A percentile compares a stretch with the other conserved stretches of the same genome.
Evolutionary conservation across 306 rosid species (phyloP).

Genomic region (Vigna angularis): DNA sequence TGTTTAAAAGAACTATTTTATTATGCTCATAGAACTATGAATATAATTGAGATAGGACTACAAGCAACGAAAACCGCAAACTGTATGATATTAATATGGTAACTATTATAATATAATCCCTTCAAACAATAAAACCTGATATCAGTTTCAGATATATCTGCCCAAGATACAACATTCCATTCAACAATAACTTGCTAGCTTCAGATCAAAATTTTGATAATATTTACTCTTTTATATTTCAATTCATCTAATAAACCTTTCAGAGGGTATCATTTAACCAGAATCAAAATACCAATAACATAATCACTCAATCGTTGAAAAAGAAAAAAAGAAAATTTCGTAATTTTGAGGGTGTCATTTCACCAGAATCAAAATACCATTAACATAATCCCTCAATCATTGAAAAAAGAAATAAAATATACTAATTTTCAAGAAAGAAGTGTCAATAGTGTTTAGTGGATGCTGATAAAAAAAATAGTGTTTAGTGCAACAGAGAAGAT

Average conservation of each 20-base stretch:
- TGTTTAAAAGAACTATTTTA: background rate
- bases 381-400: background rate
- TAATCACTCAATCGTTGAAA: background rate
- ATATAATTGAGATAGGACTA: background rate
- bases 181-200: background rate
- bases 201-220: background rate
- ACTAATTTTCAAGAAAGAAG: background rate
- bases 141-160: conserved; percentile 8
- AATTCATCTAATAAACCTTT: background rate
- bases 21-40: background rate
- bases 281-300: conserved; percentile 1
- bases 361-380: background rate
- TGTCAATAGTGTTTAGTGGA: background rate
- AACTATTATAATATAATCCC: background rate
- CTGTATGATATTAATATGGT: background rate
- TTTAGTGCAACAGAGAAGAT: background rate
- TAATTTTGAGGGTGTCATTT: background rate
- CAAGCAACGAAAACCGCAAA: background rate
- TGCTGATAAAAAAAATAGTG: background rate
- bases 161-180: background rate
- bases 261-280: background rate
- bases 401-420: background rate
- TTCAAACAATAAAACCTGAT: conserved; percentile 1
- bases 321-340: background rate
- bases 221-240: background rate